Base-by-base conservation (phyloP, 495 filamentous ascomycete genomes). In the Neurospora pannonica region DNA sequence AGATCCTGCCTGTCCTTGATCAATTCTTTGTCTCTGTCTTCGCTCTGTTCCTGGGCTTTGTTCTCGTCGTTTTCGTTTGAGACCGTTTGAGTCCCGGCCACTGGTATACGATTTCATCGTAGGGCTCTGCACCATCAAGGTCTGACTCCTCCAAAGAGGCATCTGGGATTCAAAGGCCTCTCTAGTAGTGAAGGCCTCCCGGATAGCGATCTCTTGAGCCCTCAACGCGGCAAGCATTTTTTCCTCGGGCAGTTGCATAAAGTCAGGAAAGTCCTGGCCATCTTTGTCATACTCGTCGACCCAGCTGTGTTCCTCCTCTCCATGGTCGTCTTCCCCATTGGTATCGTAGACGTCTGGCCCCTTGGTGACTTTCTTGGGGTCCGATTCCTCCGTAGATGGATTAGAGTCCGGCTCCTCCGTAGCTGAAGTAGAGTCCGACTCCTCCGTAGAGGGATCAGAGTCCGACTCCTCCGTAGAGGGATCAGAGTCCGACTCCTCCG, bases 201-300 rank as follows among this genome's bases (percentile, higher is more conserved):
- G 42, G 7, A 43, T 1, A 43, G 7, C 42, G 42, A 43, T n/a
- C 7, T 43, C 42, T 10, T n/a, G 19, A 43, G 19, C 7, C 19
- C 8, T 43, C 42, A 43, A 43, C 42, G 3, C 19, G 42, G 42
- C 42, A 9, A 9, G 19, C 17, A 3, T 4, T 10, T 43, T n/a
- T n/a, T 43, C 0, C 6, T 3, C 2, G 9, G 7, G 19, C 19
- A n/a, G 3, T n/a, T n/a, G 3, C 7, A 1, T 9, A 0, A 9
- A n/a, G 42, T 43, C 19, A 43, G 42, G 42, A 43, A 43, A 43
- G 19, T 43, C 6, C 40, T n/a, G 19, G 40, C 40, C 19, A n/a
- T n/a, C 19, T 0, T 43, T 4, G 19, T 43, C 19, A 3, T n/a
- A n/a, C 19, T 43, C 42, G 8, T 43, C 42, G 3, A 43, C 40